Evolutionary conservation across 805 yeast species (phyloP).

Genomic region (Komagataella phaffii): DNA sequence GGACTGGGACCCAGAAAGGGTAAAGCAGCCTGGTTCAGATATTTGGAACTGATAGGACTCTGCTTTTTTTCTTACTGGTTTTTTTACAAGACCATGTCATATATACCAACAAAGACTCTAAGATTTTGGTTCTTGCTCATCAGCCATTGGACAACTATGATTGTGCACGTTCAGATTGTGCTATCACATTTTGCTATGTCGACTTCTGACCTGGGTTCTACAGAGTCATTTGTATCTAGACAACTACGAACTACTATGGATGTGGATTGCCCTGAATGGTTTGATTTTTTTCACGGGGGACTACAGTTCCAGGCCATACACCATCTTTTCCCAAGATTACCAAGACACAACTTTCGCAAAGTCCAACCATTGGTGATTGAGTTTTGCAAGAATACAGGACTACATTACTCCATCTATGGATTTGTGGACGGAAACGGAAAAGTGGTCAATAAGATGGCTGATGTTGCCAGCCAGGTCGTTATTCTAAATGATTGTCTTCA

Average conservation of each 20-base stretch:
- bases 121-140: conserved; percentile 51
- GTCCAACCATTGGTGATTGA: conserved; percentile 62
- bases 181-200: conserved; percentile 90
- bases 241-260: conserved; percentile 91
- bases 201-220: conserved; percentile 70
- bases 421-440: conserved; percentile 65
- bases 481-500: conserved; percentile 64
- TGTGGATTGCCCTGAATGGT: conserved; percentile 87
- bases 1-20: conserved; percentile 77
- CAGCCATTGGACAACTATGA: conserved; percentile 73
- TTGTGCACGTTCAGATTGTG: conserved; percentile 89
- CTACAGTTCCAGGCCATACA: conserved; percentile 86
- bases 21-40: conserved; percentile 77
- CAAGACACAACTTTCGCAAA: conserved; percentile 72
- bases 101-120: conserved; percentile 37
- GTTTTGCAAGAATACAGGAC: conserved; percentile 66
- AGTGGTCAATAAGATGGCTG: conserved; percentile 57
- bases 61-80: conserved; percentile 69
- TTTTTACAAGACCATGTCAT: conserved; percentile 45
- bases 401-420: conserved; percentile 74
- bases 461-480: conserved; percentile 67
- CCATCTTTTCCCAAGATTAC: conserved; percentile 80
- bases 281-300: conserved; percentile 86
- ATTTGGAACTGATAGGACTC: conserved; percentile 62
- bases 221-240: conserved; percentile 67